phyloP scores from a whole-genome alignment of 2,329 filamentous ascomycete genomes.

The Colletotrichum sp. region DNA sequence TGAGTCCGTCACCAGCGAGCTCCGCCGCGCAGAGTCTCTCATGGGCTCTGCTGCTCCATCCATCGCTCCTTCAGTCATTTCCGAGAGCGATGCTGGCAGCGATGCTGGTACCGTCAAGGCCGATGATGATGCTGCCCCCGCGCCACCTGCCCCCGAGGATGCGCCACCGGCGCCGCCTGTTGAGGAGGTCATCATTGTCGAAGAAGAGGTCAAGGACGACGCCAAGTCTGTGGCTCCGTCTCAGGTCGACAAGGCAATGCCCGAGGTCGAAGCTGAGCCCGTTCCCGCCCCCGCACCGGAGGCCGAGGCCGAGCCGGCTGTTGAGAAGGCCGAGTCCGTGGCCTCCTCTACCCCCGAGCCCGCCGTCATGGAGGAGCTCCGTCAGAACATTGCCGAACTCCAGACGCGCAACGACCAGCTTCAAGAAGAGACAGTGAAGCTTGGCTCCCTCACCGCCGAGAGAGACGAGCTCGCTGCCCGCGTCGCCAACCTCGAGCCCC shows the following conservation, averaged over 20 bases:
- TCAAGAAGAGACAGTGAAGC: constrained; percentile 3
- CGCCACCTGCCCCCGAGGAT: neutral
- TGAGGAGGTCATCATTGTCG: neutral
- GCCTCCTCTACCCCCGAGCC: neutral
- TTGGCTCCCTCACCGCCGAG: constrained; percentile 17
- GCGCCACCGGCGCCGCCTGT: neutral
- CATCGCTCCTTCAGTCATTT: neutral
- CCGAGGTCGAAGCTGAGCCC: neutral
- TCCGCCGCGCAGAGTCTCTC: constrained; percentile 12
- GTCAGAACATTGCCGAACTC: constrained; percentile 19
- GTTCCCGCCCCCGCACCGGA: neutral
- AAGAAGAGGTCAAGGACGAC: neutral
- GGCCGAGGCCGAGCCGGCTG: neutral
- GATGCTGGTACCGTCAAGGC: constrained; percentile 13
- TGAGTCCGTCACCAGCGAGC: constrained; percentile 15
- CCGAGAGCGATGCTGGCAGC: constrained; percentile 11
- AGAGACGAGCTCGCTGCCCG: constrained; percentile 13
- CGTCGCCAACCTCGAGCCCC: neutral
- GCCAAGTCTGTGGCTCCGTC: neutral
- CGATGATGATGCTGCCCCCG: neutral
- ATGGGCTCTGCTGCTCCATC: constrained; percentile 9
- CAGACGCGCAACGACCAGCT: constrained; percentile 19
- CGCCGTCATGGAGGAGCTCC: constrained; percentile 14
- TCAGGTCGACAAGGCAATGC: neutral
- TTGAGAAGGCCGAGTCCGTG: neutral